Percentiles rank a stretch among this genome's conserved stretches.
These are phyloP conservation scores for Solanum okadae DNA, from an alignment of 257 asterid genomes.

Conservation along the genomic window DNA sequence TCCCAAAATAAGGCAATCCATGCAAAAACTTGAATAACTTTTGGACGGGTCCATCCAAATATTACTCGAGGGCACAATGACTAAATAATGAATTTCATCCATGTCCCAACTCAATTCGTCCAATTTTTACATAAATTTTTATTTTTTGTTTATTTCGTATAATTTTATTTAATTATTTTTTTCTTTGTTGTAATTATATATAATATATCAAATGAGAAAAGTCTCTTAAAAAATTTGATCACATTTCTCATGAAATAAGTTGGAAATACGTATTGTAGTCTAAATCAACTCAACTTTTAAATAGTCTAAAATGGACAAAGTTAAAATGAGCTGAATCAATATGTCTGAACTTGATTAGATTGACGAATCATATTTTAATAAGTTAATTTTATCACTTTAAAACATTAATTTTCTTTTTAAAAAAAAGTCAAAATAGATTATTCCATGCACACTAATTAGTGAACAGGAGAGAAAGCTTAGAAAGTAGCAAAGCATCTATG, in stretches of 20 bases:
- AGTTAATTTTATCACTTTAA: neutral
- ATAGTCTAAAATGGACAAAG: neutral
- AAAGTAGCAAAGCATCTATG: neutral
- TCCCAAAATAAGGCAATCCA: no score
- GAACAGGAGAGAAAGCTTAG: neutral
- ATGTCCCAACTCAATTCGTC: no score
- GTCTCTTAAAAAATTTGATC: neutral
- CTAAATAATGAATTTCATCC: no score
- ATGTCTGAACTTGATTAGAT: neutral
- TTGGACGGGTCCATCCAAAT: no score
- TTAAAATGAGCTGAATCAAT: rapidly evolving
- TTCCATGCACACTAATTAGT: neutral
- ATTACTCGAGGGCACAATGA: no score
- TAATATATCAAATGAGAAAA: no score
- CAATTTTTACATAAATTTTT: no score
- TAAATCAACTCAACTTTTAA: neutral
- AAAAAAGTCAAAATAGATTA: neutral
- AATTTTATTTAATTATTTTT: no score
- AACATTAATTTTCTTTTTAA: neutral
- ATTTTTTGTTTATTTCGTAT: no score
- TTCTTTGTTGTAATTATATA: no score
- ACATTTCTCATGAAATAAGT: neutral
- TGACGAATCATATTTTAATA: neutral
- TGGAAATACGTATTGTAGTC: neutral
- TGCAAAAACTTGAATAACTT: no score